Base-by-base conservation (phyloP, 495 filamentous ascomycete genomes). In the Daldinia childiae region DNA sequence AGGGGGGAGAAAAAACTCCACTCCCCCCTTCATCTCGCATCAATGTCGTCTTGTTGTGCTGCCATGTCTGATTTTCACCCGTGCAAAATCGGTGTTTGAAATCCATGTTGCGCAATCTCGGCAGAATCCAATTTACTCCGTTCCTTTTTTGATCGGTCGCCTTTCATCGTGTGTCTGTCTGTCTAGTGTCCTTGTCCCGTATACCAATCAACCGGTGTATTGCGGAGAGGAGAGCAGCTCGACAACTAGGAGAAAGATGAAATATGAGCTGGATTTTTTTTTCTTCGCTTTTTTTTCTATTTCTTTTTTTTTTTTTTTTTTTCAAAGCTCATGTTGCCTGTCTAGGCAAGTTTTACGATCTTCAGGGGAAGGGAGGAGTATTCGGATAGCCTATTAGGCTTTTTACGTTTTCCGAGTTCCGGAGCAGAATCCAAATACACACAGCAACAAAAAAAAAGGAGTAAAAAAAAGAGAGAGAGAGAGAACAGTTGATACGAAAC, bases 1-100 rank as follows among this genome's bases (percentile, higher is more conserved):
- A 6, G 27, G 27, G 62, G n/a, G n/a, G n/a, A n/a, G n/a, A n/a
- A n/a, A n/a, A n/a, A n/a, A n/a, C n/a, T n/a, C n/a, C n/a, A n/a
- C n/a, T 29, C 27, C 4, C 27, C 27, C 54, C 11, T 14, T 24
- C 27, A 14, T 9, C 29, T 52, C 62, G 34, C 41, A 65, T 69
- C 32, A 27, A 66, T 54, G 27, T 29, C 7, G 43, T 51, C 8
- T 3, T 43, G 24, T 34, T 27, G 14, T 39, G 19, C 9, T 26
- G 21, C 15, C 26, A 60, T 29, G 12, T 26, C 38, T 43, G 1
- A 14, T 39, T 24, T n/a, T 39, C 30, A 4, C 5, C 30, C 21
- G 11, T 14, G 15, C 32, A 7, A 12, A 57, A 19, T 38, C n/a
- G 55, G n/a, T 58, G 55, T 14, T 52, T n/a, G 26, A 29, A 29